These are phyloP conservation scores for Pharus latifolius DNA, from an alignment of 176 grass and related monocot genomes.

Conservation along the genomic window DNA sequence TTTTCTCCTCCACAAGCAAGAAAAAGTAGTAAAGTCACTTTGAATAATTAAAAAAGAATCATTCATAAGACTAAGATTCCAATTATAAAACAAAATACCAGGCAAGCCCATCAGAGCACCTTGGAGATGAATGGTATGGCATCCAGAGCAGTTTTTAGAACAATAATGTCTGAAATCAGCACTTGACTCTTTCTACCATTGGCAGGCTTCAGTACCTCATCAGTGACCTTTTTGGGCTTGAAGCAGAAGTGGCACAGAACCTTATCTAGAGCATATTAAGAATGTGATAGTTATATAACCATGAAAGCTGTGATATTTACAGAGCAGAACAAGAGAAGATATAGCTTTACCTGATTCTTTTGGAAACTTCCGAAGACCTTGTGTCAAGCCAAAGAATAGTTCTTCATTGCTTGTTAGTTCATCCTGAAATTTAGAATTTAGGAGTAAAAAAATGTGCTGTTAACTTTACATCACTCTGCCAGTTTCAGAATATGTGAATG, in stretches of 20 bases:
- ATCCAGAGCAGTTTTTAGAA: constrained; percentile 94
- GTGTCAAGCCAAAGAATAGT: constrained; percentile 88
- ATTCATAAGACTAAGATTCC: constrained; percentile 10
- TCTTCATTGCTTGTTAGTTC: constrained; percentile 91
- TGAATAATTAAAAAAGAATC: background rate
- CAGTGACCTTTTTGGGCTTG: constrained; percentile 65
- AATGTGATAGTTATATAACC: background rate
- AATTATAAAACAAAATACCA: background rate
- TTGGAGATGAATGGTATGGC: constrained; percentile 86
- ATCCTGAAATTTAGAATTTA: constrained; percentile 49
- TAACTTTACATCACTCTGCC: background rate
- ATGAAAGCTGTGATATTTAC: background rate
- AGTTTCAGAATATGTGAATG: background rate
- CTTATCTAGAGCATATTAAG: constrained; percentile 49
- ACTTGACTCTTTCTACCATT: constrained; percentile 81
- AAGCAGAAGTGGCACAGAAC: constrained; percentile 95
- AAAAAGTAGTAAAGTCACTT: background rate
- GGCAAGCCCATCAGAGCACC: constrained; percentile 9
- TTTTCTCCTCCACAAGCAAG: background rate
- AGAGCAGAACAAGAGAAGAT: constrained; percentile 5
- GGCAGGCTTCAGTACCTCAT: constrained; percentile 52
- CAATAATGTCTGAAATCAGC: constrained; percentile 88
- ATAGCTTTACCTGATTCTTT: constrained; percentile 84
- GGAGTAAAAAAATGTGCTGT: constrained; percentile 1
- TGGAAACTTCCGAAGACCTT: constrained; percentile 94